These are phyloP conservation scores for Sclerotinia spermophila DNA, from an alignment of 2,329 filamentous ascomycete genomes.

Conservation along the genomic window DNA sequence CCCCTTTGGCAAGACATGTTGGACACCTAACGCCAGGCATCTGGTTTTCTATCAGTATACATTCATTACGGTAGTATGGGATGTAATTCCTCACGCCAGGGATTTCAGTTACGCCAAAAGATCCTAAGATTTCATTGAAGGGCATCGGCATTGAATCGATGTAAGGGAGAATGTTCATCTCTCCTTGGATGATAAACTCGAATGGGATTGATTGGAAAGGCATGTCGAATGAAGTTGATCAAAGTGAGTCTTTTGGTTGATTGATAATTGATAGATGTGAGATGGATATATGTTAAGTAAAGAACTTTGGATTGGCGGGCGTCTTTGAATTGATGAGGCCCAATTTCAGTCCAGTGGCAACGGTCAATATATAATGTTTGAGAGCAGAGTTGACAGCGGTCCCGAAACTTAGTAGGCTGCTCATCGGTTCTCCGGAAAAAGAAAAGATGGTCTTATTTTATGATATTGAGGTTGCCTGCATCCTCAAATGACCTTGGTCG, in stretches of 20 bases:
- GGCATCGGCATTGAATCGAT: neutral
- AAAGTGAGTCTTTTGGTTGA: neutral
- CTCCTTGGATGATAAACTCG: constrained; percentile 1
- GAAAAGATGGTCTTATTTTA: neutral
- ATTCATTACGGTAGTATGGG: neutral
- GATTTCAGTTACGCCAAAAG: constrained; percentile 14
- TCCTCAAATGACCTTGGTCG: neutral
- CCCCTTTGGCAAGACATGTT: constrained; percentile 47
- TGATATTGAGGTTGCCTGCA: constrained; percentile 8
- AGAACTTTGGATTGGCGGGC: constrained; percentile 1
- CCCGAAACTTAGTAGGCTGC: neutral
- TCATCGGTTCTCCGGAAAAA: neutral
- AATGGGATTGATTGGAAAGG: constrained; percentile 3
- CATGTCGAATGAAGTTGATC: constrained; percentile 12
- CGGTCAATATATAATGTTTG: constrained; percentile 9
- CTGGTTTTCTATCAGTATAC: constrained; percentile 28
- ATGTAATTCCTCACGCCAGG: constrained; percentile 2
- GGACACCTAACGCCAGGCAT: constrained; percentile 52
- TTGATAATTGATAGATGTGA: neutral
- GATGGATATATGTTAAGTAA: neutral
- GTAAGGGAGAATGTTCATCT: constrained; percentile 4
- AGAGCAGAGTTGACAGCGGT: neutral
- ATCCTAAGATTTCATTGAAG: neutral
- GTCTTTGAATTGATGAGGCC: constrained; percentile 5
- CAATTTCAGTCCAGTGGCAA: constrained; percentile 3